Percentiles rank a stretch among this genome's conserved stretches.
Evolutionary conservation across 2,329 filamentous ascomycete genomes (phyloP).

Genomic region (Beauveria pseudobassiana): DNA sequence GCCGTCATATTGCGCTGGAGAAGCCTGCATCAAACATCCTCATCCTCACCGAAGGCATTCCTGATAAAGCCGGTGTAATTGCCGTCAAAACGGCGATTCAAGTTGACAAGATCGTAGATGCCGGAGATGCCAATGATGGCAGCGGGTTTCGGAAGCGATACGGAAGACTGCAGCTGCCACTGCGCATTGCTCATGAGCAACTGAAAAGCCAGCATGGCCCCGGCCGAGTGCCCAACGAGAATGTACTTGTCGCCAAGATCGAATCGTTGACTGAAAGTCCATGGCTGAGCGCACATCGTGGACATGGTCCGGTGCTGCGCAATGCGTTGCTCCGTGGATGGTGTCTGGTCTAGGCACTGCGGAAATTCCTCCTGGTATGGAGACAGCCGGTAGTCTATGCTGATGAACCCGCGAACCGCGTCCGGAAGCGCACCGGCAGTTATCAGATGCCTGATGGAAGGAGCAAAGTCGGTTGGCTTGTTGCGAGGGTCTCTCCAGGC

Average conservation of each 20-base stretch:
- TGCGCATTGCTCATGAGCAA: constrained; percentile 38
- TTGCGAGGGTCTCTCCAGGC: constrained; percentile 54
- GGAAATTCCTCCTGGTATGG: constrained; percentile 19
- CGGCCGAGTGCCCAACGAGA: constrained; percentile 55
- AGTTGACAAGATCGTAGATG: constrained; percentile 55
- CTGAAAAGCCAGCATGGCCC: constrained; percentile 58
- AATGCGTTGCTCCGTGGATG: constrained; percentile 27
- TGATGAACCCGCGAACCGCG: constrained; percentile 53
- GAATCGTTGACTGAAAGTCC: constrained; percentile 34
- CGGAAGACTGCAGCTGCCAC: constrained; percentile 15
- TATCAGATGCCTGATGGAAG: constrained; percentile 36
- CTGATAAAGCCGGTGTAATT: constrained; percentile 50
- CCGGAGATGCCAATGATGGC: constrained; percentile 57
- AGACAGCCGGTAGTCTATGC: constrained; percentile 56
- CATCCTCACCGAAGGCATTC: constrained; percentile 52
- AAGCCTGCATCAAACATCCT: constrained; percentile 41
- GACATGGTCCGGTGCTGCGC: constrained; percentile 51
- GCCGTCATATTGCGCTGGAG: constrained; percentile 41
- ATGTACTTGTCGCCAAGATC: constrained; percentile 42
- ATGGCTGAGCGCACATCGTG: constrained; percentile 48
- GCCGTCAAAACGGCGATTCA: constrained; percentile 39
- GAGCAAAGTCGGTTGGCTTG: constrained; percentile 36
- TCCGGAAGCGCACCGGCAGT: constrained; percentile 18
- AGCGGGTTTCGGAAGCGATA: constrained; percentile 33
- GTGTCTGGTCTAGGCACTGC: constrained; percentile 13